Conservation (phyloP, 2,329 filamentous ascomycete genomes). For the Magnaporthiopsis poae region DNA sequence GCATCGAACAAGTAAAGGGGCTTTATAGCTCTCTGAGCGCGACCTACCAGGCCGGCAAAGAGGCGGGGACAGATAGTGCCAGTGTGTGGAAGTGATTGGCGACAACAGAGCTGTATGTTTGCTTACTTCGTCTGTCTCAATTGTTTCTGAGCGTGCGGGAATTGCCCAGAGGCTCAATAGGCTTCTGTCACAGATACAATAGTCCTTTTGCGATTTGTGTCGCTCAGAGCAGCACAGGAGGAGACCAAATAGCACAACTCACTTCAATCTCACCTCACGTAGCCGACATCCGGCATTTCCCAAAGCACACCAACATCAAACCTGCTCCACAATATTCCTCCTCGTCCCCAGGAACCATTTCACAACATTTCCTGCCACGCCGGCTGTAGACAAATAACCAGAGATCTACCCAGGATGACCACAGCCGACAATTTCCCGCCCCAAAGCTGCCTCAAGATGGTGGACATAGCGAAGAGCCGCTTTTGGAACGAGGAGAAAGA, state of each 20-base stretch:
- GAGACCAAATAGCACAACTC: not conserved
- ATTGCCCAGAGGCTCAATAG: not conserved
- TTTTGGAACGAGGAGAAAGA: not conserved
- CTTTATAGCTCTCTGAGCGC: constrained; percentile 37
- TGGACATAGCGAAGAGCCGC: not conserved
- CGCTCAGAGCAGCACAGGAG: not conserved
- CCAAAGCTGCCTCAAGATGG: not conserved
- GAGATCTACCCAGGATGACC: too few species aligned
- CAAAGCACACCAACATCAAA: not conserved
- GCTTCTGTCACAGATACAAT: too few species aligned
- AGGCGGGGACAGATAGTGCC: constrained; percentile 29
- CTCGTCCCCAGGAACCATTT: too few species aligned
- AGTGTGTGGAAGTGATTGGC: constrained; percentile 37
- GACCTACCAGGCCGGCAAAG: constrained; percentile 40
- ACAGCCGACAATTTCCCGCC: not conserved
- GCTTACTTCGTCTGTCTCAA: not conserved
- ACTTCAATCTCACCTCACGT: not conserved
- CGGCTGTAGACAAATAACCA: too few species aligned
- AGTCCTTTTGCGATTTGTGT: too few species aligned
- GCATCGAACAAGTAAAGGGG: constrained; percentile 38
- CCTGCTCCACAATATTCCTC: too few species aligned
- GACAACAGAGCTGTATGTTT: not conserved
- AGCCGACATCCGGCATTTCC: not conserved
- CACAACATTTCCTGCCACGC: accelerated
- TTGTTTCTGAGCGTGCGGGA: not conserved